Base-by-base conservation (phyloP, 164 flowering plant species). In the Chimonanthus salicifolius region DNA sequence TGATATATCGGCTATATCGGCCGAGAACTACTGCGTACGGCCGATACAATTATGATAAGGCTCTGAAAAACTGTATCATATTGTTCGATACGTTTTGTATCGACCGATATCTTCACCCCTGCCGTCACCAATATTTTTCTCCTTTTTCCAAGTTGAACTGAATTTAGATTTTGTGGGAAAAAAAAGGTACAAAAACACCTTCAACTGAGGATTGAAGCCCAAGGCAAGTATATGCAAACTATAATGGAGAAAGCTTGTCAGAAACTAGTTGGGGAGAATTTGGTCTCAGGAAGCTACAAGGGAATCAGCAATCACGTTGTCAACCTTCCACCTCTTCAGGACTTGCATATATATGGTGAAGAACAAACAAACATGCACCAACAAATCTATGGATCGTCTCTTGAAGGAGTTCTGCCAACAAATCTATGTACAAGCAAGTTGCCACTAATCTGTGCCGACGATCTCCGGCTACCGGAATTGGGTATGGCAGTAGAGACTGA, bases 181-280 rank as follows among this genome's bases (percentile, higher is more conserved):
- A 33, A 33, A 33, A 33, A 95, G 99, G 98, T 95, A 58, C 99
- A 95, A 70, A 86, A 83, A 79, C 99, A 90, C 82, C 93, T 95
- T 49, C 99, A 95, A 67, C 66, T 92, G 77, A 87, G 97, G 80
- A 95, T 92, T 63, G 99, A 95, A 74, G 99, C 99, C 47, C 99
- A 95, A 81, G 99, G 98, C 45, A 95, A 95, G 81, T 95, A 95
- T 83, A 93, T 95, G 97, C 99, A 95, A 63, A 86, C 86, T 47
- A 92, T 95, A 72, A 80, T 95, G 71, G 97, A 93, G 78, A 95
- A 93, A 77, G 99, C 99, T 69, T 95, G 89, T 68, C 98, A 95
- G 81, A 92, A 94, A 58, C 90, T 95, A 46, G 88, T 88, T 4
- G 86, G 88, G 8, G 97, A 92, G 45, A 88, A 81, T 76, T 82